Evolutionary conservation across 2,329 filamentous ascomycete species (phyloP), one percentile per base, ranked within the genome.

Genomic region (Davidsoniella virescens): DNA sequence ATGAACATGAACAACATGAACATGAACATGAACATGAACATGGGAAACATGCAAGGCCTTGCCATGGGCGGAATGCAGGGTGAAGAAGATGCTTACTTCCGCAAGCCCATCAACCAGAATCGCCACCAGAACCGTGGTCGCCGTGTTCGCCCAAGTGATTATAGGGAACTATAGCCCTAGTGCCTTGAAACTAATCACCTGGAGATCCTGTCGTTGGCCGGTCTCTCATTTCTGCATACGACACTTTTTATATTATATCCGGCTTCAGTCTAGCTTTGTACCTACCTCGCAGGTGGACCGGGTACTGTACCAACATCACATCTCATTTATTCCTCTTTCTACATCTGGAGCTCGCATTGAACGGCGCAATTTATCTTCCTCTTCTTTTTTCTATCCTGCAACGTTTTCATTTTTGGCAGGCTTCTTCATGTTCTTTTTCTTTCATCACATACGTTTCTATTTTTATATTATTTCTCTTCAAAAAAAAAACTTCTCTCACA

Each of bases 101-200:
- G 92, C 52, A 90, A 94, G 64, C 92, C 92, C 0, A 85, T 96
- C 55, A 98, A 98, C 62, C 90, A 88, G 2, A 85, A 94, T 61
- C 78, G 92, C 47, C 85, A 92, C 61, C 82, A 88, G 64, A 86
- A 87, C 60, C 77, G 84, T 59, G 81, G 87, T 59, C 78, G 82
- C 56, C 74, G 86, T 58, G 78, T 85, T 50, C 76, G 92, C 50
- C 88, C 88, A 9, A 92, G 86, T 62, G 92, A 98, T 66, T 96
- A 92, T 63, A 76, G 85, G 56, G 86, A 94, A 68, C 71, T 94
- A 45, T 88, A 61, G 68, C 50, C 29, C 6, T 33, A 33, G 29
- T 33, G 29, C 8, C 29, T 33, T 33, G 29, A 33, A 8, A 33
- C 29, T 6, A 33, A 33, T 33, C 9, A 12, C 29, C 29, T 33